These are phyloP conservation scores for Globisporangium alternatum DNA, from an alignment of 352 stramenopile genomes.

Conservation along the genomic window DNA sequence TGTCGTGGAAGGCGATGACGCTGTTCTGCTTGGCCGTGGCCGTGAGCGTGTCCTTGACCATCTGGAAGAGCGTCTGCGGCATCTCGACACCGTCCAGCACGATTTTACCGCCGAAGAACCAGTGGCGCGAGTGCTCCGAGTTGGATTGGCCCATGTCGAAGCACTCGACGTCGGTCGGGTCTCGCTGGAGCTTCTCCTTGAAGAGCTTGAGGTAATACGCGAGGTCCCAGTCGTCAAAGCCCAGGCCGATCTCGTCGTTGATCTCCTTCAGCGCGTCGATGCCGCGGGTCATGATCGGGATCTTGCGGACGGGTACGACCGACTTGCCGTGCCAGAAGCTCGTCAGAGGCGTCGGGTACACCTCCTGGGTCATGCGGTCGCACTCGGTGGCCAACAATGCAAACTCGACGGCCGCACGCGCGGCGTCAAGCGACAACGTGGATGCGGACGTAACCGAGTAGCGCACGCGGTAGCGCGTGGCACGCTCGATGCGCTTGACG, in stretches of 20 bases:
- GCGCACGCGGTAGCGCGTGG: constrained; percentile 88
- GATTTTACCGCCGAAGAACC: constrained; percentile 99
- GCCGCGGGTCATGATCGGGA: constrained; percentile 95
- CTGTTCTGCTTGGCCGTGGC: constrained; percentile 91
- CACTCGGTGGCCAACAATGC: constrained; percentile 76
- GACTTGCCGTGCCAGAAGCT: constrained; percentile 89
- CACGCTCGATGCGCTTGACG: constrained; percentile 94
- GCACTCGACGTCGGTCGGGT: constrained; percentile 99
- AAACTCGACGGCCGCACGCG: constrained; percentile 40
- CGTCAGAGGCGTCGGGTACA: constrained; percentile 89
- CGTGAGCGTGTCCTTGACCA: constrained; percentile 98
- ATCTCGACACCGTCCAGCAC: constrained; percentile 97
- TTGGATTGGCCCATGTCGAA: constrained; percentile 99
- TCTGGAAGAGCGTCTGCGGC: constrained; percentile 96
- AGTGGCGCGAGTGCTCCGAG: constrained; percentile 99
- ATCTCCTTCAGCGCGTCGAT: constrained; percentile 94
- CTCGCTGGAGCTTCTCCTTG: constrained; percentile 94
- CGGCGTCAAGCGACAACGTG: constrained; percentile 29
- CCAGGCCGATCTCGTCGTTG: constrained; percentile 93
- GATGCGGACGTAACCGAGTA: constrained; percentile 27
- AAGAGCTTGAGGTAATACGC: constrained; percentile 98
- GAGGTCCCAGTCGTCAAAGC: constrained; percentile 99
- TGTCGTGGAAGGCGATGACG: constrained; percentile 99
- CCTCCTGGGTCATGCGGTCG: constrained; percentile 98
- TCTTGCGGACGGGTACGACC: constrained; percentile 82